Conservation (phyloP, 1,139 yeast species). For the Geotrichum europaeum region DNA sequence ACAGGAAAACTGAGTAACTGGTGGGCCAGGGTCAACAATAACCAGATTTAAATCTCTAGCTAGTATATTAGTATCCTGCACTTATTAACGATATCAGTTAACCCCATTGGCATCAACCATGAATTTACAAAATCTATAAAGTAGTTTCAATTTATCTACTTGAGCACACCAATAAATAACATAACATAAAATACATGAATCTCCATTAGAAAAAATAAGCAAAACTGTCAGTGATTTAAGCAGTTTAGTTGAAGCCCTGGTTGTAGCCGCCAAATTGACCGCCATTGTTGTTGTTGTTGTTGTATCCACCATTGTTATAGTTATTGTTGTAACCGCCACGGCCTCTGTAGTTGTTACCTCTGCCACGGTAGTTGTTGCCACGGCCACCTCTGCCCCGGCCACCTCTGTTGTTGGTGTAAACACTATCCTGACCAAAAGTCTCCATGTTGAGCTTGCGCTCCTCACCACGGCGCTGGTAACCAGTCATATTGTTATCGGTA, state of each 20-base stretch:
- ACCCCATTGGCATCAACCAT: background rate
- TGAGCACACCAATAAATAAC: slow-evolving; percentile 1
- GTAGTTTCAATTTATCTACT: background rate
- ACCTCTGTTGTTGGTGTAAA: slow-evolving; percentile 25
- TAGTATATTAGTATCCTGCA: background rate
- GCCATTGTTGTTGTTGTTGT: slow-evolving; percentile 1
- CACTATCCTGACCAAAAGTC: slow-evolving; percentile 55
- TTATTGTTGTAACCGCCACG: slow-evolving; percentile 6
- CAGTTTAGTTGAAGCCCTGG: slow-evolving; percentile 3
- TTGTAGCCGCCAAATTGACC: slow-evolving; percentile 5
- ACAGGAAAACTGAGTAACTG: slow-evolving; percentile 16
- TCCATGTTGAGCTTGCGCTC: slow-evolving; percentile 58
- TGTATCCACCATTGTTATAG: slow-evolving; percentile 4
- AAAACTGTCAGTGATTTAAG: background rate
- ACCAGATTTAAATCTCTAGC: slow-evolving; percentile 8
- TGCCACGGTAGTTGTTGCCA: slow-evolving; percentile 5
- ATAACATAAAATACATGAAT: background rate
- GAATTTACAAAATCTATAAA: background rate
- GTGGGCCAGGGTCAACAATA: slow-evolving; percentile 19
- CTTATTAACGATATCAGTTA: background rate
- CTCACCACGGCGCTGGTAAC: slow-evolving; percentile 52
- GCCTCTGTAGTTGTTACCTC: slow-evolving; percentile 22
- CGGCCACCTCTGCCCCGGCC: slow-evolving; percentile 36
- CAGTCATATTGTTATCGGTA: slow-evolving; percentile 29
- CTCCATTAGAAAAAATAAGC: background rate